Evolutionary conservation across 2,329 filamentous ascomycete species (phyloP).

Genomic region (Scedosporium aurantiacum): DNA sequence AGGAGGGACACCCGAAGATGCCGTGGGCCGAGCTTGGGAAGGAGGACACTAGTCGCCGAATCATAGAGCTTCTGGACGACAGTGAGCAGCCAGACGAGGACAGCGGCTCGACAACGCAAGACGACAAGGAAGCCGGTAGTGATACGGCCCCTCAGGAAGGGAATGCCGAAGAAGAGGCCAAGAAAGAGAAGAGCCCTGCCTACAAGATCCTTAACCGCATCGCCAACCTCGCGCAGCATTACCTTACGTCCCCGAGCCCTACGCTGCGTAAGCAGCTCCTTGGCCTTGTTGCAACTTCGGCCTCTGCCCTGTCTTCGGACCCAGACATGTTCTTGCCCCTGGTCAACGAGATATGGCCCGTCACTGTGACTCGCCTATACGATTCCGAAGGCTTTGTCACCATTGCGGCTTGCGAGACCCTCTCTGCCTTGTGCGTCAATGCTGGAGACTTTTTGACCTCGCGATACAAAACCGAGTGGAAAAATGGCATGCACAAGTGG

Average conservation of each 20-base stretch:
- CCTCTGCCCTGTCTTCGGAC: slow-evolving; percentile 60
- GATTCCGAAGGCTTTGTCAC: slow-evolving; percentile 59
- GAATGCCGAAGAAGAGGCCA: slow-evolving; percentile 13
- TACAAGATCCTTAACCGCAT: slow-evolving; percentile 77
- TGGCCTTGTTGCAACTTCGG: slow-evolving; percentile 61
- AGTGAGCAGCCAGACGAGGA: slow-evolving; percentile 12
- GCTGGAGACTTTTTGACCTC: slow-evolving; percentile 74
- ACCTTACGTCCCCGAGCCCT: slow-evolving; percentile 76
- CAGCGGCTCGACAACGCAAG: slow-evolving; percentile 7
- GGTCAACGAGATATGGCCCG: slow-evolving; percentile 84
- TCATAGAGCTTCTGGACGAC: slow-evolving; percentile 9
- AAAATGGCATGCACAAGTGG: slow-evolving; percentile 28
- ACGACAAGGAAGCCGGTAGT: neutral
- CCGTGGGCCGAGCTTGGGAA: slow-evolving; percentile 19
- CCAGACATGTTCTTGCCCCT: slow-evolving; percentile 80
- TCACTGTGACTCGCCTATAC: slow-evolving; percentile 56
- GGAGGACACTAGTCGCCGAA: slow-evolving; percentile 1
- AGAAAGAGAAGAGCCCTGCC: slow-evolving; percentile 56
- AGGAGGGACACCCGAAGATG: slow-evolving; percentile 20
- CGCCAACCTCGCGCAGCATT: slow-evolving; percentile 74
- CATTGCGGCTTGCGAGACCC: slow-evolving; percentile 56
- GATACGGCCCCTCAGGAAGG: neutral
- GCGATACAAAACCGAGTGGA: slow-evolving; percentile 66
- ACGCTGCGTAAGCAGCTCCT: slow-evolving; percentile 69
- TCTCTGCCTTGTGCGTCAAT: slow-evolving; percentile 56